phyloP scores from a whole-genome alignment of 176 grass and related monocot genomes.

The Cenchrus americanus region DNA sequence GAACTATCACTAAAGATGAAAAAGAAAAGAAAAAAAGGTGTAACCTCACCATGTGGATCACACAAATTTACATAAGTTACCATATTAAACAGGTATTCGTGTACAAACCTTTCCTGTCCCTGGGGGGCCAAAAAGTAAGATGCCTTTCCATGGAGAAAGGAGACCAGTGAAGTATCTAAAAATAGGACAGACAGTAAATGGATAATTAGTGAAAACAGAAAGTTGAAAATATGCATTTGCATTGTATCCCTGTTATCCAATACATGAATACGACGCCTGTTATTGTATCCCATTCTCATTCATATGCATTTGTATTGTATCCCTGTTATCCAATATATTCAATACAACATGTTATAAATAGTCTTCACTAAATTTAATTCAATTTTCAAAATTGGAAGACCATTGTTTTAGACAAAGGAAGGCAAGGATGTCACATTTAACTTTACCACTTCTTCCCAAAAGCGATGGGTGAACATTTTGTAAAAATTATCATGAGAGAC shows the following conservation, averaged over 20 bases:
- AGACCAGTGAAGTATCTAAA: slow-evolving; percentile 70
- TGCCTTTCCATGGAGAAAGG: slow-evolving; percentile 61
- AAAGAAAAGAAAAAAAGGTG: neutral
- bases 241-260: neutral
- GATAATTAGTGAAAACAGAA: slow-evolving; percentile 20
- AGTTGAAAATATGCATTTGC: neutral
- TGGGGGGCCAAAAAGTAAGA: slow-evolving; percentile 64
- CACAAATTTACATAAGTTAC: slow-evolving; percentile 19
- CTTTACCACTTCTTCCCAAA: neutral
- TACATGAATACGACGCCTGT: too few relatives aligned
- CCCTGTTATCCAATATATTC: slow-evolving; percentile 1
- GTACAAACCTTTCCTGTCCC: slow-evolving; percentile 61
- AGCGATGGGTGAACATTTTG: neutral
- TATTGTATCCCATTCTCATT: too few relatives aligned
- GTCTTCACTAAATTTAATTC: neutral
- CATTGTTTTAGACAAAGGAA: neutral
- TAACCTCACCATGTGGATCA: neutral
- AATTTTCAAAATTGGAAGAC: neutral
- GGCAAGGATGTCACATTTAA: neutral
- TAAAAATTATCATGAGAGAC: slow-evolving; percentile 1
- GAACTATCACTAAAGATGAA: neutral
- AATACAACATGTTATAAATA: neutral
- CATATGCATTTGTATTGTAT: neutral
- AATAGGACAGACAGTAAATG: neutral
- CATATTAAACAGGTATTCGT: neutral